phyloP scores from a whole-genome alignment of 768 basidiomycete species.

The Lactifluus piperatus region DNA sequence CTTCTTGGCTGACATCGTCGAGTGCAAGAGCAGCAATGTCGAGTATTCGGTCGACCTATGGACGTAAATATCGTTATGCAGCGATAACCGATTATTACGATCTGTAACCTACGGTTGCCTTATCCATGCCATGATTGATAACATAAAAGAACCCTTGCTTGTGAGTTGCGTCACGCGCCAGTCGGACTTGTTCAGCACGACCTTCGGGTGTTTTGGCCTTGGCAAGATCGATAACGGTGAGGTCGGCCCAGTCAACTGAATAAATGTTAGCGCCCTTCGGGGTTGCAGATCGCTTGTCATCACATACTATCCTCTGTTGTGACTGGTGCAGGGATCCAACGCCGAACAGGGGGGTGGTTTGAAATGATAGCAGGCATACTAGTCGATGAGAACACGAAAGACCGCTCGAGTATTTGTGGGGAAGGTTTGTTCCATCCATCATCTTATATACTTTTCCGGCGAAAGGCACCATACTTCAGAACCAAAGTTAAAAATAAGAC shows the following conservation, averaged over 20 bases:
- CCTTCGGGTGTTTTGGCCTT: constrained; percentile 28
- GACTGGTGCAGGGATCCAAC: constrained; percentile 23
- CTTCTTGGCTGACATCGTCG: constrained; percentile 27
- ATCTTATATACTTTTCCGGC: background rate
- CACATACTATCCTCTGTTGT: constrained; percentile 22
- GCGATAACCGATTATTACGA: background rate
- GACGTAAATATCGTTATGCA: background rate
- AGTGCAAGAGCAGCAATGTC: constrained; percentile 32
- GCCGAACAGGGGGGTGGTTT: constrained; percentile 18
- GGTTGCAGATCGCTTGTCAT: background rate
- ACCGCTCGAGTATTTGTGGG: background rate
- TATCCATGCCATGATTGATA: constrained; percentile 40
- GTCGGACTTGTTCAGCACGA: constrained; percentile 25
- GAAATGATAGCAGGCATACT: constrained; percentile 18
- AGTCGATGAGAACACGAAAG: background rate
- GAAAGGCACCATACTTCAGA: constrained; percentile 1
- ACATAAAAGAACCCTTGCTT: constrained; percentile 39
- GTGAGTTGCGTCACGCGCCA: constrained; percentile 29
- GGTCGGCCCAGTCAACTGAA: constrained; percentile 31
- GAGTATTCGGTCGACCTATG: constrained; percentile 27
- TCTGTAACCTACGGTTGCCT: constrained; percentile 29
- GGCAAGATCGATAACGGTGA: constrained; percentile 29
- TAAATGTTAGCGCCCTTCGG: background rate
- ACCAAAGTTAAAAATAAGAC: background rate
- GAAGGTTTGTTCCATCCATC: background rate